A percentile compares a stretch with the other conserved stretches of the same genome.
phyloP scores from a whole-genome alignment of 352 stramenopile species.

The Globisporangium acanthophoron region DNA sequence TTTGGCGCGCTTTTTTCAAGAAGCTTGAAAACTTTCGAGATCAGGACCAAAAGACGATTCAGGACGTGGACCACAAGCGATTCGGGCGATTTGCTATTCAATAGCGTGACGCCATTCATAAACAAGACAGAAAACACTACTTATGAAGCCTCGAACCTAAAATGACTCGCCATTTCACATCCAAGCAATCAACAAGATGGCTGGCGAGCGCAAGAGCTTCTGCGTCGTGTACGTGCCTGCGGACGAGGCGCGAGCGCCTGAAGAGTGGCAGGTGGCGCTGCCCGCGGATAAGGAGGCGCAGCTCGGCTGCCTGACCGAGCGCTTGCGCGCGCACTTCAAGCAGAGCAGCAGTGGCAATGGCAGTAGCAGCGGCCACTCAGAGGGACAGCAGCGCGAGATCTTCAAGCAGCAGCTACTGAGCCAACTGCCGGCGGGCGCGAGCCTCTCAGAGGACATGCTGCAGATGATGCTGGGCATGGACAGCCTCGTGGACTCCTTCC shows the following conservation, averaged over 20 bases:
- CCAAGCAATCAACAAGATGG: conserved; percentile 24
- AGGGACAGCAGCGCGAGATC: conserved; percentile 56
- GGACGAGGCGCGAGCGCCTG: conserved; percentile 44
- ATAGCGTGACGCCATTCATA: not conserved
- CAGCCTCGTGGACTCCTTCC: conserved; percentile 82
- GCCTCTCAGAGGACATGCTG: conserved; percentile 69
- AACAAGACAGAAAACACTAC: not conserved
- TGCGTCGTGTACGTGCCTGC: conserved; percentile 67
- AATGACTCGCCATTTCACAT: not conserved
- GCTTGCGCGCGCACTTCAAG: conserved; percentile 76
- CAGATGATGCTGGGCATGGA: conserved; percentile 88
- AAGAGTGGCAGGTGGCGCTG: conserved; percentile 68
- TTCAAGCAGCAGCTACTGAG: conserved; percentile 79
- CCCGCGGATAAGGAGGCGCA: conserved; percentile 74
- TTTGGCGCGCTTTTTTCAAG: not conserved
- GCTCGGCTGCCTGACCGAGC: conserved; percentile 78
- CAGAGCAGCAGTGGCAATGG: conserved; percentile 22
- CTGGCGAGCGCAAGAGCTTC: conserved; percentile 64
- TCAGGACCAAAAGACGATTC: not conserved
- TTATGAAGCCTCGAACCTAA: not conserved
- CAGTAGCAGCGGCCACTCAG: conserved; percentile 21
- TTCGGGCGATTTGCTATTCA: not conserved
- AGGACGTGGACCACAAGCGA: not conserved
- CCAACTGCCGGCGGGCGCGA: conserved; percentile 59
- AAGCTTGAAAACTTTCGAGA: not conserved